phyloP scores from a whole-genome alignment of 441 rosid genomes.

The Jatropha podagrica region DNA sequence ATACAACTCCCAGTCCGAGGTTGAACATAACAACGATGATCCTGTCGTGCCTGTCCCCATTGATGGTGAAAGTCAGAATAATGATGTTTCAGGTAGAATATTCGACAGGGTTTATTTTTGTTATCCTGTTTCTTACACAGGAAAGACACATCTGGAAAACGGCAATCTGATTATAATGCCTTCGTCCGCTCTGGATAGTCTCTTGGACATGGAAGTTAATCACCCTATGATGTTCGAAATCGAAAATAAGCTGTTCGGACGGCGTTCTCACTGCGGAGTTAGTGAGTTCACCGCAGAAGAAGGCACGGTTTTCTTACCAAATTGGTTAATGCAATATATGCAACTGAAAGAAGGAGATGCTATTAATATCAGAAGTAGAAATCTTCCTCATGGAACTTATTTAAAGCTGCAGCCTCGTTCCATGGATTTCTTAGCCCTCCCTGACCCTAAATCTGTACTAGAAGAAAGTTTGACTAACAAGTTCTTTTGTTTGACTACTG shows the following conservation, averaged over 20 bases:
- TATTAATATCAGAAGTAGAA: background rate
- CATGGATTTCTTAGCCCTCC: conserved; percentile 22
- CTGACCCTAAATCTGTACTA: conserved; percentile 21
- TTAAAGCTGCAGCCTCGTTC: conserved; percentile 32
- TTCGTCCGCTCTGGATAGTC: background rate
- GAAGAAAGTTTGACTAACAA: conserved; percentile 23
- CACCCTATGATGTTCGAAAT: conserved; percentile 24
- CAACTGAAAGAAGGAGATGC: conserved; percentile 15
- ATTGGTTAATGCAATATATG: conserved; percentile 33
- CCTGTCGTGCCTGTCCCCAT: background rate
- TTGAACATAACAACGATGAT: background rate
- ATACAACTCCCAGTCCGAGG: background rate
- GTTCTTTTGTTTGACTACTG: conserved; percentile 28
- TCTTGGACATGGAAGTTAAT: background rate
- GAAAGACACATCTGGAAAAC: conserved; percentile 1
- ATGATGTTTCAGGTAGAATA: no score
- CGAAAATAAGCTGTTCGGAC: background rate
- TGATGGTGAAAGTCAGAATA: no score
- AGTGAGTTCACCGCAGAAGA: conserved; percentile 28
- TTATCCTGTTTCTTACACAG: conserved; percentile 5
- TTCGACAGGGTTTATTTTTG: background rate
- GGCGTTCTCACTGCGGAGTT: conserved; percentile 24
- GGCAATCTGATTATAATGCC: conserved; percentile 32
- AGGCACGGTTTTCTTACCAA: conserved; percentile 10
- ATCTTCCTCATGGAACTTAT: conserved; percentile 18